Conservation (phyloP, 75 land plant species). For the Sequoiadendron giganteum region DNA sequence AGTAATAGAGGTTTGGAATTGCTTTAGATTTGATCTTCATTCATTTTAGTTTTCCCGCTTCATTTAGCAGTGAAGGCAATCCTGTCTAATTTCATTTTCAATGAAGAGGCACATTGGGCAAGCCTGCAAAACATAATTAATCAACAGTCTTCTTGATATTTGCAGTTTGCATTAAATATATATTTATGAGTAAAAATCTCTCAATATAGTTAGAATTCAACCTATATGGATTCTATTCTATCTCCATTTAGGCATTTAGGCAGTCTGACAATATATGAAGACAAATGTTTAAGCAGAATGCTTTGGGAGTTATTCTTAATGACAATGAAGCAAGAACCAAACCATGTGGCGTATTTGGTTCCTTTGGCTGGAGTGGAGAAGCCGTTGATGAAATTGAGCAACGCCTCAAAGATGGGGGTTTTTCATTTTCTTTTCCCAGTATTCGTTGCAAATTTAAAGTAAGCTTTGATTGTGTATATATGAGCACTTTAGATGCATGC, state of each 20-base stretch:
- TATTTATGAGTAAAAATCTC: background rate
- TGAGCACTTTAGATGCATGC: background rate
- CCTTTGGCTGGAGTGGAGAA: conserved; percentile 66
- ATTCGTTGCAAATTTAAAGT: conserved; percentile 55
- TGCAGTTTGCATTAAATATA: background rate
- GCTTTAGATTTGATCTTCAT: background rate
- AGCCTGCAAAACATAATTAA: background rate
- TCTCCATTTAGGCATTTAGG: background rate
- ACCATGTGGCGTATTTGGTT: conserved; percentile 57
- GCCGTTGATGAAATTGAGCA: conserved; percentile 55
- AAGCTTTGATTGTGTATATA: background rate
- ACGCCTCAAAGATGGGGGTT: conserved; percentile 46
- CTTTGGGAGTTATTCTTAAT: conserved; percentile 41
- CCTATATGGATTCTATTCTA: background rate
- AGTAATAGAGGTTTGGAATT: background rate
- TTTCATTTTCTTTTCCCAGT: conserved; percentile 43
- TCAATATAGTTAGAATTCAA: background rate
- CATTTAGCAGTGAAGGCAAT: background rate
- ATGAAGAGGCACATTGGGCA: conserved; percentile 1
- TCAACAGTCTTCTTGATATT: background rate
- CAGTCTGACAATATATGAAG: background rate
- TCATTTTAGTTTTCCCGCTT: background rate
- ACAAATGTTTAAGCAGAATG: conserved; percentile 27
- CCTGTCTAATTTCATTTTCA: background rate
- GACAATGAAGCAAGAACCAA: conserved; percentile 44